These are phyloP conservation scores for Clohesyomyces aquaticus DNA, from an alignment of 495 filamentous ascomycete genomes.

Conservation along the genomic window DNA sequence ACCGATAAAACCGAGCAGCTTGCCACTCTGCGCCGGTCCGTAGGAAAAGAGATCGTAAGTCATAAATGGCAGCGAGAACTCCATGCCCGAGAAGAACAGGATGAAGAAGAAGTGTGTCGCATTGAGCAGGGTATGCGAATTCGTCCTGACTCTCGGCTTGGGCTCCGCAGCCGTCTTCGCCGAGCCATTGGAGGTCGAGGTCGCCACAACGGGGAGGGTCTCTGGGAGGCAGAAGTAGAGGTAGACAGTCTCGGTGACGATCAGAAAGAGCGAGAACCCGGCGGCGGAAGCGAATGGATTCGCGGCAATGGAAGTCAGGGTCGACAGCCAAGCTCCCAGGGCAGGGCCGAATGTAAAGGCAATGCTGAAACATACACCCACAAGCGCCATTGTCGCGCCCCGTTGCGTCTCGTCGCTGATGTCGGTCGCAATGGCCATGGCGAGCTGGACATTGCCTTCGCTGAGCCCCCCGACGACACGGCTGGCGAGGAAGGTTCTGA, in stretches of 20 bases:
- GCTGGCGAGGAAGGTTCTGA: slow-evolving; percentile 91
- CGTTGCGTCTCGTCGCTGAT: slow-evolving; percentile 81
- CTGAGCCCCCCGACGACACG: slow-evolving; percentile 90
- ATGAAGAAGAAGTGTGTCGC: slow-evolving; percentile 86
- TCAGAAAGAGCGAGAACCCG: slow-evolving; percentile 76
- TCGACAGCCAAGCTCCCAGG: slow-evolving; percentile 80
- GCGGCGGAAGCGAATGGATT: slow-evolving; percentile 95
- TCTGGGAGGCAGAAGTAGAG: slow-evolving; percentile 88
- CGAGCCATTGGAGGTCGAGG: slow-evolving; percentile 33
- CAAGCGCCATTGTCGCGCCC: slow-evolving; percentile 90
- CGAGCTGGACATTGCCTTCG: slow-evolving; percentile 96
- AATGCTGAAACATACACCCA: slow-evolving; percentile 95
- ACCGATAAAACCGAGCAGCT: slow-evolving; percentile 90
- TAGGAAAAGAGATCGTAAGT: slow-evolving; percentile 90
- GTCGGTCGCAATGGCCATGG: slow-evolving; percentile 95
- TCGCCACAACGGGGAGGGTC: slow-evolving; percentile 63
- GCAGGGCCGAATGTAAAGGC: slow-evolving; percentile 96
- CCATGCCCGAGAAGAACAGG: slow-evolving; percentile 95
- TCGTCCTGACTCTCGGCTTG: slow-evolving; percentile 60
- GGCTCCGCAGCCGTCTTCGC: slow-evolving; percentile 17
- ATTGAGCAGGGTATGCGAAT: slow-evolving; percentile 83
- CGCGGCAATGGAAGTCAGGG: slow-evolving; percentile 71
- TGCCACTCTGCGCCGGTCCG: slow-evolving; percentile 75
- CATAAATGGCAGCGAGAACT: slow-evolving; percentile 95
- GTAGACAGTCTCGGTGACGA: slow-evolving; percentile 84